These are phyloP conservation scores for Amorphotheca resinae DNA, from an alignment of 495 filamentous ascomycete genomes.

Conservation along the genomic window DNA sequence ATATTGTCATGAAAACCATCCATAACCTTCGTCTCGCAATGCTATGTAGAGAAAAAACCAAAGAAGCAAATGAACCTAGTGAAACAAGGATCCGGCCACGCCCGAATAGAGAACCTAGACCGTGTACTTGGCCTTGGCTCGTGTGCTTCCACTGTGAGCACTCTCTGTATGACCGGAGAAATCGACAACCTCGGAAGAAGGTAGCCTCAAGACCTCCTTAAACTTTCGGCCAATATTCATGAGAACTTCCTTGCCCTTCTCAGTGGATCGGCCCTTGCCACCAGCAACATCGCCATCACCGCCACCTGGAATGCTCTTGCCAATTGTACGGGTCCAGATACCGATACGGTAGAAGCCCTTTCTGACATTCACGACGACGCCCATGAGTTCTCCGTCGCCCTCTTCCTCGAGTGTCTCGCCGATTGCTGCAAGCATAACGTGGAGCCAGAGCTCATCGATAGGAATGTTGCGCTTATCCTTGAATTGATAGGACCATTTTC, in stretches of 20 bases:
- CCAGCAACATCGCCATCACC: constrained; percentile 56
- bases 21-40: background rate
- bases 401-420: constrained; percentile 95
- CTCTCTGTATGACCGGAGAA: constrained; percentile 95
- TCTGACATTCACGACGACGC: constrained; percentile 96
- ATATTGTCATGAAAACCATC: background rate
- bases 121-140: constrained; percentile 86
- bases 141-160: constrained; percentile 81
- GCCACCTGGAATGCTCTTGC: constrained; percentile 64
- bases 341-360: constrained; percentile 97
- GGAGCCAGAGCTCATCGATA: constrained; percentile 94
- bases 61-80: background rate
- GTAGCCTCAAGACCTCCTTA: constrained; percentile 77
- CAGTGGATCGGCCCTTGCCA: constrained; percentile 54
- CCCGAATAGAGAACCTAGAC: constrained; percentile 45
- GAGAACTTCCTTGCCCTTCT: constrained; percentile 75
- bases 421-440: constrained; percentile 91
- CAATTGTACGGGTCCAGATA: constrained; percentile 81
- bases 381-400: constrained; percentile 95
- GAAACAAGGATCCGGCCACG: background rate
- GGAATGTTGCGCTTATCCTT: constrained; percentile 82
- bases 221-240: constrained; percentile 74
- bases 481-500: constrained; percentile 96
- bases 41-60: background rate
- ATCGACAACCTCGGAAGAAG: constrained; percentile 64